A percentile compares a stretch with the other conserved stretches of the same genome.
phyloP scores from a whole-genome alignment of 73 alveolate species.

The Tetrahymena elliotti region DNA sequence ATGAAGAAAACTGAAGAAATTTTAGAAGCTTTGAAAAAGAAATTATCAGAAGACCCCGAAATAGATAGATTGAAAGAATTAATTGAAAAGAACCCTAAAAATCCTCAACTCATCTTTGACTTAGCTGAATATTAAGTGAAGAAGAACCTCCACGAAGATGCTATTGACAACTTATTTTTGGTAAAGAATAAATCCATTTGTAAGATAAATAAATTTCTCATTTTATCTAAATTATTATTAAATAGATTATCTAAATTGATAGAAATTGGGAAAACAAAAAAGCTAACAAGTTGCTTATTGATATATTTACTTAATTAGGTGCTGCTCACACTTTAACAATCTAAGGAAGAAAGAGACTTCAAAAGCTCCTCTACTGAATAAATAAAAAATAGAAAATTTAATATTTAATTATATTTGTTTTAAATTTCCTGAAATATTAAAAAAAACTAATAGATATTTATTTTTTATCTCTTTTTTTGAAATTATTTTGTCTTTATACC shows the following conservation, averaged over 20 bases:
- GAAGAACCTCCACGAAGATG: conserved; percentile 26
- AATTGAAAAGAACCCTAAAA: conserved; percentile 35
- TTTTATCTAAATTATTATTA: not conserved
- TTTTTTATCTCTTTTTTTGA: too few relatives aligned
- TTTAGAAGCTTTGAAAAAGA: not conserved
- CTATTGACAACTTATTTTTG: conserved; percentile 18
- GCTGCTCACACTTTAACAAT: conserved; percentile 33
- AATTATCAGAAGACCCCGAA: conserved; percentile 19
- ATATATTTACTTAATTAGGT: conserved; percentile 41
- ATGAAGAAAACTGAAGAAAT: not conserved
- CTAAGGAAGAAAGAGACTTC: conserved; percentile 48
- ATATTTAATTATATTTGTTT: too few relatives aligned
- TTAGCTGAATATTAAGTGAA: conserved; percentile 12
- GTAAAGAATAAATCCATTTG: not conserved
- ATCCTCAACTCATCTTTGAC: conserved; percentile 17
- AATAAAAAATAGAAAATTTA: not conserved
- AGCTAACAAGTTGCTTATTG: conserved; percentile 28
- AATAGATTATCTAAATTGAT: conserved; percentile 21
- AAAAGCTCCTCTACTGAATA: conserved; percentile 25
- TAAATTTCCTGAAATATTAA: too few relatives aligned
- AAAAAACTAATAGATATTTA: too few relatives aligned
- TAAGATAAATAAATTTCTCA: not conserved
- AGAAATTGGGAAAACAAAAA: conserved; percentile 53
- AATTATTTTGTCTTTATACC: too few relatives aligned
- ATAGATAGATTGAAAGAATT: not conserved